These are phyloP conservation scores for Beauveria brongniartii DNA, from an alignment of 2,329 filamentous ascomycete species.

Conservation along the genomic window DNA sequence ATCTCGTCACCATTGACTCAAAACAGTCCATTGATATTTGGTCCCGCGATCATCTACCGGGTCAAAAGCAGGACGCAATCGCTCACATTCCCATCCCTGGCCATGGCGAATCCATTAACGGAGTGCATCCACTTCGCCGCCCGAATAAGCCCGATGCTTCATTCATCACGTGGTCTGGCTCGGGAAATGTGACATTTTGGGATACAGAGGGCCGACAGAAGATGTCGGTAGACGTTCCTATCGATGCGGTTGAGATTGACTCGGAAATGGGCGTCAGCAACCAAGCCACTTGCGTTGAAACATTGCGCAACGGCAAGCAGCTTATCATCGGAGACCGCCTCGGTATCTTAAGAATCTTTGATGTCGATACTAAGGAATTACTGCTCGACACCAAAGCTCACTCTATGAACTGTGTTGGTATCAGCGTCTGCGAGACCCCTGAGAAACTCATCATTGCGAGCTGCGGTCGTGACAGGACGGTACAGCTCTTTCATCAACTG, in stretches of 20 bases:
- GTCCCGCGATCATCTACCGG: conserved; percentile 37
- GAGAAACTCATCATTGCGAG: conserved; percentile 64
- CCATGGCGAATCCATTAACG: conserved; percentile 59
- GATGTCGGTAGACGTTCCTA: conserved; percentile 54
- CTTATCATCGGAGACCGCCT: conserved; percentile 81
- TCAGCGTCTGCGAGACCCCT: conserved; percentile 60
- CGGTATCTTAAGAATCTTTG: conserved; percentile 68
- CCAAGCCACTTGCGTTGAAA: conserved; percentile 51
- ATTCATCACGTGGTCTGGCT: conserved; percentile 84
- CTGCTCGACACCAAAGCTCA: conserved; percentile 76
- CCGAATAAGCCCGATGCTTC: conserved; percentile 56
- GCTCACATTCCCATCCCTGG: conserved; percentile 52
- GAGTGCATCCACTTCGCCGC: conserved; percentile 57
- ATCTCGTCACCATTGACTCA: conserved; percentile 67
- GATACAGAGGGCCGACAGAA: conserved; percentile 61
- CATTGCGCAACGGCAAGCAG: conserved; percentile 53
- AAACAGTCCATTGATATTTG: conserved; percentile 67
- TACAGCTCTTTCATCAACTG: conserved; percentile 72
- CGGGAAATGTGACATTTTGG: conserved; percentile 80
- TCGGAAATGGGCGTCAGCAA: conserved; percentile 47
- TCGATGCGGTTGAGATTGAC: conserved; percentile 53
- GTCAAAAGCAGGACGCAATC: conserved; percentile 27
- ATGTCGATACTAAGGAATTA: conserved; percentile 52
- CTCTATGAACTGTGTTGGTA: conserved; percentile 72
- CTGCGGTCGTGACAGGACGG: conserved; percentile 81